Evolutionary conservation across 371 early-diverging fungal species (phyloP).

Genomic region (Apophysomyces ossiformis): DNA sequence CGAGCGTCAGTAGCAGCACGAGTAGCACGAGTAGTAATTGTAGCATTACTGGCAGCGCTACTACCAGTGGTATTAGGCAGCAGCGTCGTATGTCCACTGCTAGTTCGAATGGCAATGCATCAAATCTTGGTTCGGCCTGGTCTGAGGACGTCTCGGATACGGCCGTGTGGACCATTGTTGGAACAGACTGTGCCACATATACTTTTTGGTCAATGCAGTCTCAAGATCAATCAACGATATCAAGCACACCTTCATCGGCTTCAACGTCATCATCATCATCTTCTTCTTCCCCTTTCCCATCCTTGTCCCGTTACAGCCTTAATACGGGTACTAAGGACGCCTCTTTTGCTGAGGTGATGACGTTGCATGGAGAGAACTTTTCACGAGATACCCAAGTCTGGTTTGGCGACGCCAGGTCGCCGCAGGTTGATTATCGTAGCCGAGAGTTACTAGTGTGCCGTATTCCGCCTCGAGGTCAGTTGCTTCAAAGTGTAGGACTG

Average conservation of each 20-base stretch:
- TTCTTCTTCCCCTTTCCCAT: constrained; percentile 16
- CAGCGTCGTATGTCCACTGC: constrained; percentile 15
- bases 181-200: constrained; percentile 79
- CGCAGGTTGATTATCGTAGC: constrained; percentile 40
- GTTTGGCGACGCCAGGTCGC: constrained; percentile 60
- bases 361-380: constrained; percentile 62
- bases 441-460: constrained; percentile 39
- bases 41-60: constrained; percentile 25
- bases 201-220: constrained; percentile 62
- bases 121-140: constrained; percentile 59
- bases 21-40: constrained; percentile 15
- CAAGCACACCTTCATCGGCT: constrained; percentile 16
- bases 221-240: neutral
- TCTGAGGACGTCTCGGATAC: constrained; percentile 85
- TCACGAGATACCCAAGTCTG: constrained; percentile 69
- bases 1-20: constrained; percentile 25
- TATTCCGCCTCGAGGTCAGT: constrained; percentile 36
- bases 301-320: constrained; percentile 21
- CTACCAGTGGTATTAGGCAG: neutral
- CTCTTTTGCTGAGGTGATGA: constrained; percentile 15
- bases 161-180: constrained; percentile 90
- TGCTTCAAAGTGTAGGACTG: constrained; percentile 17
- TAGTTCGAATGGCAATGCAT: constrained; percentile 20
- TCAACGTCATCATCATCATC: constrained; percentile 11
- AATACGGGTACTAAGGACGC: neutral